Evolutionary conservation across 352 stramenopile species (phyloP), one percentile per base, ranked within the genome.

Genomic region (Elongisporangium undulatum): DNA sequence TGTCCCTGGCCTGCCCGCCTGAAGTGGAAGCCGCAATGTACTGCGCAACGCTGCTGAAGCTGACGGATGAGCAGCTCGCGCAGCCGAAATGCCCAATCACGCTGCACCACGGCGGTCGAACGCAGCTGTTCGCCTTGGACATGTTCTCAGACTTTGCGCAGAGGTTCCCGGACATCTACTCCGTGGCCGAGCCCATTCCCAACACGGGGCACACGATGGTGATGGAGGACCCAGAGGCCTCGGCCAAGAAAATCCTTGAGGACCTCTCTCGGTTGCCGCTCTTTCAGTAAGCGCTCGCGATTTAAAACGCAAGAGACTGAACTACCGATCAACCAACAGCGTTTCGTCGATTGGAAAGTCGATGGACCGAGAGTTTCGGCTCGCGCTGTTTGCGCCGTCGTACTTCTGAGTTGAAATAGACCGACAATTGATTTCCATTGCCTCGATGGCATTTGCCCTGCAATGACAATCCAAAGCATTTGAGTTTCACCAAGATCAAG

Each of bases 191-290:
- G 7, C 53, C 66, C 2, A 56, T 85, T 10, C 49, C 59, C 2
- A 63, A 71, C 22, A 67, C 66, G 38, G 75, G 64, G 16, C 77
- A 85, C 53, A 22, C 72, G 23, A 70, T 87, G 64, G 53, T 85
- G 1, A 68, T 85, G 56, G 75, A 87, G 58, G 71, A 82, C 48
- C 62, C 69, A 0, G 67, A 66, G n/a, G 68, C 63, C 16, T 63
- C 57, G 1, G 66, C 69, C 1, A 29, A 29, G 15, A 66, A 63
- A 24, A 75, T 87, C 24, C 16, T 71, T 8, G 6, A 23, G 10
- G 21, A 9, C 17, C 22, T 61, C 4, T 34, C 26, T 34, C 26
- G 26, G 8, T 34, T 34, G 8, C 26, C 26, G 26, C 26, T 34
- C 8, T 34, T 34, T 8, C 26, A 34, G 26, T 34, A 34, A 8